Percentiles rank a stretch among this genome's conserved stretches.
phyloP scores from a whole-genome alignment of 1,284 basidiomycete genomes.

The Cutaneotrichosporon mucoides region DNA sequence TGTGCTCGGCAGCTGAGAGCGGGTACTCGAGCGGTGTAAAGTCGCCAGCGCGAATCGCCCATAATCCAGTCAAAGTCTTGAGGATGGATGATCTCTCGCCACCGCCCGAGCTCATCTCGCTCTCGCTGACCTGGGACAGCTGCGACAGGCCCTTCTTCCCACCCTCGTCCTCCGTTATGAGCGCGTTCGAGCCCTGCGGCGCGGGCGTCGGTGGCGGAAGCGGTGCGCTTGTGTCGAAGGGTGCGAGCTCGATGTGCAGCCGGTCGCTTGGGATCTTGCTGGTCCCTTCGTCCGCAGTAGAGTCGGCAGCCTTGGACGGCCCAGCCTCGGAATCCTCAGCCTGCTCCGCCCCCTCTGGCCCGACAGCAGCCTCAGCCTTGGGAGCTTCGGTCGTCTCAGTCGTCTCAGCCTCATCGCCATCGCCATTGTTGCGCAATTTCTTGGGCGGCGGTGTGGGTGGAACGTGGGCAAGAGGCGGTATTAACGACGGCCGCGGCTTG shows the following conservation, averaged over 20 bases:
- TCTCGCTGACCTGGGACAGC: constrained; percentile 48
- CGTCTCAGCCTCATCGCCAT: neutral
- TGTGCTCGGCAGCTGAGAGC: constrained; percentile 63
- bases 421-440: neutral
- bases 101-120: constrained; percentile 52
- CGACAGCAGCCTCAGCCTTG: no score
- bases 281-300: neutral
- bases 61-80: constrained; percentile 79
- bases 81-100: constrained; percentile 72
- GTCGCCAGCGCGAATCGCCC: constrained; percentile 59
- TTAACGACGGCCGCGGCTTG: neutral
- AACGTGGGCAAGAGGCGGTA: neutral
- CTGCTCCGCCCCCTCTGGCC: no score
- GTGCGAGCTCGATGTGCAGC: constrained; percentile 47
- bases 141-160: constrained; percentile 24
- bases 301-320: neutral
- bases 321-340: neutral
- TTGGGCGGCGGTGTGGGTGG: constrained; percentile 1
- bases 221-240: constrained; percentile 48
- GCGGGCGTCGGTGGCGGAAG: constrained; percentile 36
- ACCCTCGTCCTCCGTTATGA: constrained; percentile 33
- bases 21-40: constrained; percentile 57
- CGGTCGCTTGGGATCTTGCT: constrained; percentile 26
- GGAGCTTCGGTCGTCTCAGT: no score
- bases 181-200: constrained; percentile 11